Base-by-base conservation (phyloP, 192 early-diverging fungal species). In the Helicostylum pulchrum region DNA sequence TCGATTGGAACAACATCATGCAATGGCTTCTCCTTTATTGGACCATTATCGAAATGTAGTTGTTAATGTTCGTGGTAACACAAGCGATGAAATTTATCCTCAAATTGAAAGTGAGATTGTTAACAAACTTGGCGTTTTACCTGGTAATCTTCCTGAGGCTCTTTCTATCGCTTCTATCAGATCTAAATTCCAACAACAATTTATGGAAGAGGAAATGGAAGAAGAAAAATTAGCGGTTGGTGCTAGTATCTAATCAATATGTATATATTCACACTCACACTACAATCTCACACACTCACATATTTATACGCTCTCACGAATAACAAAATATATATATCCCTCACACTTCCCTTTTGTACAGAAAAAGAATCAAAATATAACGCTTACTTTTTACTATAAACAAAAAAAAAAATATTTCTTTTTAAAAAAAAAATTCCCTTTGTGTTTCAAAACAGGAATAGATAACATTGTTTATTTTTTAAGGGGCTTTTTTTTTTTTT, bases 71-170 rank as follows among this genome's bases (percentile, higher is more conserved):
- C 50, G 66, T 2, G 96, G 94, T 31, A 75, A 79, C 4, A 96
- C 95, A 7, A 95, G 92, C 14, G 96, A 96, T 59, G 83, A 91
- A 68, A 96, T 99, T 71, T 95, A 89, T 75, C 96, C 95, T 5
- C 81, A 92, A 78, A 86, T 98, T 56, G 73, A 87, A 56, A 63
- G 64, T 20, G 80, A 78, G 53, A 62, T 83, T 14, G 70, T 70
- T 21, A 61, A 71, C 30, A 63, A 65, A 43, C 67, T 80, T 15
- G 71, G 71, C 1, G 47, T 73, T 43, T 39, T 73, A 39, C 36
- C 9, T 10, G 54, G 31, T 10, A 10, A 56, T 34, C 14, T 56
- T 19, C 54, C 54, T 36, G 31, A 32, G 17, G 31, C 19, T 17
- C 54, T 34, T 39, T 56, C 54, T 34, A 34, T 56, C 9, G 30